Evolutionary conservation across 2,329 filamentous ascomycete genomes (phyloP).

Genomic region (Spiromastix sp.): DNA sequence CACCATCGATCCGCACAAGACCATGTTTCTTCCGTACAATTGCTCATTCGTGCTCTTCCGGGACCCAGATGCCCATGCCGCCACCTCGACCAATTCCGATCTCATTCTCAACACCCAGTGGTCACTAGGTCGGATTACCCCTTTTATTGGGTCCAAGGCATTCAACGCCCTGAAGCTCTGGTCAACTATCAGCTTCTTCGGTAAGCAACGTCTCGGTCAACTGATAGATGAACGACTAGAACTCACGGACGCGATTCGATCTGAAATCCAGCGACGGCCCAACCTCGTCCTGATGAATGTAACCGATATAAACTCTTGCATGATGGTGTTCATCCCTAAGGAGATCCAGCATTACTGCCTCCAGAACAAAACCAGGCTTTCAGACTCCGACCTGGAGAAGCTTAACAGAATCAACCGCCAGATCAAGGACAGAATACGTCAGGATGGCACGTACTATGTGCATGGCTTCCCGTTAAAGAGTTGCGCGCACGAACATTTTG

Average conservation of each 20-base stretch:
- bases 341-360: neutral
- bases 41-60: neutral
- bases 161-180: neutral
- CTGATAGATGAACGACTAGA: neutral
- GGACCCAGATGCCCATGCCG: neutral
- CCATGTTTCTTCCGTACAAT: too few relatives aligned
- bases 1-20: too few relatives aligned
- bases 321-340: neutral
- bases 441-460: neutral
- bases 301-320: neutral
- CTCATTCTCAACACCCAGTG: neutral
- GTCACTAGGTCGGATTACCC: neutral
- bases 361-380: too few relatives aligned
- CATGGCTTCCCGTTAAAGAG: neutral
- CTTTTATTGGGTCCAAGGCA: neutral
- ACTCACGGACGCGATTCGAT: neutral
- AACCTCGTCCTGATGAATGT: neutral
- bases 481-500: neutral
- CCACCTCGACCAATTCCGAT: neutral
- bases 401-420: neutral
- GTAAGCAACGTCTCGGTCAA: neutral
- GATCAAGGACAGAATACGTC: neutral
- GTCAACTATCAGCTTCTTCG: neutral
- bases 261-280: neutral
- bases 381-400: neutral